Conservation (phyloP, 441 rosid species). For the Mallotus repandus region DNA sequence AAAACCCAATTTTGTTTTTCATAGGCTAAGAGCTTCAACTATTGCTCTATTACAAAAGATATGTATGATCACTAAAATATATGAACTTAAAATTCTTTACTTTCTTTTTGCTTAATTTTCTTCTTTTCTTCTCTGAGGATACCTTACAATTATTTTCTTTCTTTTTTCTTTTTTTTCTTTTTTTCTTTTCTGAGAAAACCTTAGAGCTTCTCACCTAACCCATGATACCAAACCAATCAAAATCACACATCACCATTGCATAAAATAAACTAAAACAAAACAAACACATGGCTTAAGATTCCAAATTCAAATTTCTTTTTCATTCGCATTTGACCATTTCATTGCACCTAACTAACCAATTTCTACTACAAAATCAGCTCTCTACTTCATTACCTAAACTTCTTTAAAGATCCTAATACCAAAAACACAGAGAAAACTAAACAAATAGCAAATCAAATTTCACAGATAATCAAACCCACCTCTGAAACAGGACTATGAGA, state of each 20-base stretch:
- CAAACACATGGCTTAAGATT: slow-evolving; percentile 5
- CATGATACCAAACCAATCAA: slow-evolving; percentile 6
- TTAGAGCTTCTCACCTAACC: neutral
- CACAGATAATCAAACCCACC: slow-evolving; percentile 42
- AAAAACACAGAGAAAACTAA: neutral
- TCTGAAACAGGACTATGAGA: slow-evolving; percentile 95
- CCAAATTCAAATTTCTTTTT: neutral
- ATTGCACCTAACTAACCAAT: neutral
- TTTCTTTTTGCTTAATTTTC: neutral
- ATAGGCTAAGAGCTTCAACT: neutral
- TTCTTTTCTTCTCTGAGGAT: neutral
- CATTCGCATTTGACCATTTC: neutral
- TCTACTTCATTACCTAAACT: neutral
- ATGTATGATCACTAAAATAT: neutral
- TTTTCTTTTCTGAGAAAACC: neutral
- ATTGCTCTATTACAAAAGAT: neutral
- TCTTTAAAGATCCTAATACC: neutral
- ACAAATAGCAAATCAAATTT: neutral
- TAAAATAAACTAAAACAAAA: neutral
- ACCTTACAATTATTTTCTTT: neutral
- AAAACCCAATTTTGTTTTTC: neutral
- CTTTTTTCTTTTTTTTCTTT: neutral
- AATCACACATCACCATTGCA: neutral
- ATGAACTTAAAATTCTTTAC: too few species aligned
- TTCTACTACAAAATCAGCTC: neutral